Evolutionary conservation across 495 filamentous ascomycete species (phyloP).

Genomic region (Daldinia vernicosa): DNA sequence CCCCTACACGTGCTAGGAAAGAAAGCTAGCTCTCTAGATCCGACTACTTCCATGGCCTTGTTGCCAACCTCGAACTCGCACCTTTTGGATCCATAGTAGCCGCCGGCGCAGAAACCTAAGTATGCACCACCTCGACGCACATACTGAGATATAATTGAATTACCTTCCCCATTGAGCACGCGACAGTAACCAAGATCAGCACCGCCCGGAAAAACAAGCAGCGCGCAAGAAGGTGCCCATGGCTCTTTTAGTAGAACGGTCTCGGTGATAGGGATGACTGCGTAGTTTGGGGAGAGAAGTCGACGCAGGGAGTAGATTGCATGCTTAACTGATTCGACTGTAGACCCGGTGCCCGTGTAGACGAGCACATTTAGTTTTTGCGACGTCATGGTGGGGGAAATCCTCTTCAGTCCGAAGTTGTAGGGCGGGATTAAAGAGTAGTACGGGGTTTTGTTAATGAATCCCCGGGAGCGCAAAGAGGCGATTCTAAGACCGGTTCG

Average conservation of each 20-base stretch:
- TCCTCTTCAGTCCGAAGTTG: not conserved
- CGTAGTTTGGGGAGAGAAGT: conserved; percentile 91
- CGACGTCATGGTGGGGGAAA: conserved; percentile 60
- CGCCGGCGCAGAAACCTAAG: conserved; percentile 92
- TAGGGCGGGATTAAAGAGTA: not conserved
- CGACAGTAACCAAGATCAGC: conserved; percentile 93
- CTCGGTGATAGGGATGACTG: conserved; percentile 84
- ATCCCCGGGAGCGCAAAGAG: conserved; percentile 10
- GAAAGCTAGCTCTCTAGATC: conserved; percentile 85
- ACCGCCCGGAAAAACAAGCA: conserved; percentile 94
- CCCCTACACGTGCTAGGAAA: conserved; percentile 88
- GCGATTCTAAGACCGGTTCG: conserved; percentile 17
- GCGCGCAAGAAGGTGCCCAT: conserved; percentile 85
- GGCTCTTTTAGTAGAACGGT: conserved; percentile 87
- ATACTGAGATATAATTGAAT: conserved; percentile 81
- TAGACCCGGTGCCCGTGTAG: conserved; percentile 86
- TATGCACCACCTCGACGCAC: conserved; percentile 87
- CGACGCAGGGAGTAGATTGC: conserved; percentile 87
- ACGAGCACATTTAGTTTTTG: conserved; percentile 86
- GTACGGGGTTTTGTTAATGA: not conserved
- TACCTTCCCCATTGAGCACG: conserved; percentile 86
- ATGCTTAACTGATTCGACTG: conserved; percentile 87
- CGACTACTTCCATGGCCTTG: conserved; percentile 82
- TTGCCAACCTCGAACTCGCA: conserved; percentile 95
- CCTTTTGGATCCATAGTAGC: conserved; percentile 81